Conservation (phyloP, 805 yeast species). For the Zygotorulaspora florentina region DNA sequence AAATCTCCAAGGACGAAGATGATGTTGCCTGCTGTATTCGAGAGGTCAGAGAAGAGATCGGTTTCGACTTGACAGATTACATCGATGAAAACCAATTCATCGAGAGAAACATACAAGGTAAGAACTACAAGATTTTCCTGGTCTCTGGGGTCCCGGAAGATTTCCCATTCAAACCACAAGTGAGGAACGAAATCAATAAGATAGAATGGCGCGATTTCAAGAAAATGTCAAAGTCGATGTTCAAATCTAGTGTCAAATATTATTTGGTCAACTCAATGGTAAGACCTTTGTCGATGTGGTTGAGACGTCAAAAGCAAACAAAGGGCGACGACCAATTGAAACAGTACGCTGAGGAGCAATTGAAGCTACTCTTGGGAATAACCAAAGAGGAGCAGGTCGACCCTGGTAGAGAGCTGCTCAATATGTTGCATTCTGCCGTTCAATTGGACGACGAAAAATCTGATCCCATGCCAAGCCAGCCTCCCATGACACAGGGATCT, state of each 20-base stretch:
- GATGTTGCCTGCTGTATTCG: constrained; percentile 87
- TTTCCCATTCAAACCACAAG: constrained; percentile 70
- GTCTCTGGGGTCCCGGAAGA: constrained; percentile 75
- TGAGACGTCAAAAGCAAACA: constrained; percentile 48
- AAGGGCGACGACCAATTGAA: constrained; percentile 56
- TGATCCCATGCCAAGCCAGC: constrained; percentile 6
- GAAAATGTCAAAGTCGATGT: constrained; percentile 35
- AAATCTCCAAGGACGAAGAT: constrained; percentile 86
- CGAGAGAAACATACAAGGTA: constrained; percentile 77
- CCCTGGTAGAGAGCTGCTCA: constrained; percentile 74
- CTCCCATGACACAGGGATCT: neutral
- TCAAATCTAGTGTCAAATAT: constrained; percentile 31
- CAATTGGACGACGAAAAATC: constrained; percentile 15
- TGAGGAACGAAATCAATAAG: constrained; percentile 80
- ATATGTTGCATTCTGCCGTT: constrained; percentile 52
- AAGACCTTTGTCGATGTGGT: constrained; percentile 46
- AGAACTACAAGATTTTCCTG: constrained; percentile 79
- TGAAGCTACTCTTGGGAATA: constrained; percentile 62
- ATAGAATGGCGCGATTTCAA: constrained; percentile 75
- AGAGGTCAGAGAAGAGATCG: constrained; percentile 91
- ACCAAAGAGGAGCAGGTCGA: constrained; percentile 43
- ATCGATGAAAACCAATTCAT: constrained; percentile 68
- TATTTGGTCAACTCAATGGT: constrained; percentile 41
- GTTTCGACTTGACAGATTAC: constrained; percentile 71
- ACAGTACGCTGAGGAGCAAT: constrained; percentile 57